Evolutionary conservation across 164 flowering plant species (phyloP), one percentile per base, ranked within the genome.

Genomic region (Vitis rupestris): DNA sequence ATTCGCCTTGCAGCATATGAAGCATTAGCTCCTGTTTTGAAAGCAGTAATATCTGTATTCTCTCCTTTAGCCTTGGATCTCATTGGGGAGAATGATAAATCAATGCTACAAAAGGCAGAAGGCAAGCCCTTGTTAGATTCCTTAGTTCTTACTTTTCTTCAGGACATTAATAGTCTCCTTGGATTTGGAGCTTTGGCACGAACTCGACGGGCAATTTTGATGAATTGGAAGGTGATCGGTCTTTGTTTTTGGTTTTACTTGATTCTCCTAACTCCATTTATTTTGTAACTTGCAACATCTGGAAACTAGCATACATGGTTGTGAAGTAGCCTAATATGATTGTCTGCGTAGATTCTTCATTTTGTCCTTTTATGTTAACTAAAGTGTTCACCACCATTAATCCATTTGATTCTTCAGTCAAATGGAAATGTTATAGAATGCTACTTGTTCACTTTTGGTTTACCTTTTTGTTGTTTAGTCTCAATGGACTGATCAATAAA

Each of bases 201-300:
- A 75, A 80, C 84, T 64, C 81, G 99, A 27, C 76, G 88, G 50
- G 93, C 99, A 52, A 78, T 90, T 74, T 79, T 95, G 76, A 83
- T 95, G 83, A 83, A 88, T 66, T 87, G 88, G 87, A 95, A 95
- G 97, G 99, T 92, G 52, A 54, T 70, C 48, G 15, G 6, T 68
- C 52, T 61, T 54, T 71, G 61, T 11, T 63, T 30, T 10, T 27
- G 2, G 8, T 30, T 70, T n/a, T 7, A 0, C 50, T 60, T 52
- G 58, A 4, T 47, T 11, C 17, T 44, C 15, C 11, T 63, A 48
- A 1, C n/a, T 50, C 3, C 23, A 47, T 19, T 27, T 63, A 44
- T 15, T 69, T 23, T 2, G 0, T 1, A 23, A n/a, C 17, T 30
- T 3, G 44, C 44, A 37, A 37, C 7, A 3, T 37, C 6, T 37